Evolutionary conservation across 139 green algal species (phyloP), one percentile per base, ranked within the genome.

Genomic region (Picochlorum costavermella): DNA sequence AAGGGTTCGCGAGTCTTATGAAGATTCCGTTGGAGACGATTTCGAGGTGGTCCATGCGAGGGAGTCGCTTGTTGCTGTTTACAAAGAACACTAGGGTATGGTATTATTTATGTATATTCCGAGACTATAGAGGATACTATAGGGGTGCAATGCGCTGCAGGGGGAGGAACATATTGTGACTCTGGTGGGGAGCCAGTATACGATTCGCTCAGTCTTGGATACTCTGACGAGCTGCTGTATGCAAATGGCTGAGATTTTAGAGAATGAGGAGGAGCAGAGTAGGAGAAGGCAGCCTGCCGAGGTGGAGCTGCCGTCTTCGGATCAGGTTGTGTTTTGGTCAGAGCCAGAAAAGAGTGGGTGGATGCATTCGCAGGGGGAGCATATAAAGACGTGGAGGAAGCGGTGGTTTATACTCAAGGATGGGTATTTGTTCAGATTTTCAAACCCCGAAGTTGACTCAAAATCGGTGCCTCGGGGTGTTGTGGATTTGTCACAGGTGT

Each of bases 391-490:
- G 4, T 96, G 90, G 90, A 79, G 90, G 59, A 83, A 86, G 51
- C 81, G 90, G 63, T 96, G 87, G 87, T 94, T 95, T 60, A 81
- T 96, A n/a, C 79, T 96, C 23, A 96, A 96, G 72, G 64, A 76
- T 64, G 86, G 86, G 26, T 88, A 83, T 74, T 68, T 96, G 9
- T 95, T 91, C 76, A 78, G 89, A 37, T 96, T 96, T 70, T 77
- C 85, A 28, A 71, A 62, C 36, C 51, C 62, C 14, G 83, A 90
- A 14, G 78, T 92, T 2, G 70, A 40, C 16, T 66, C 86, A 30
- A 59, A 63, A 13, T 71, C 72, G 62, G 90, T 90, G 67, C 83
- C 89, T 9, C 79, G 89, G 37, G 90, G 90, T 50, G 79, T 96
- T 12, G 83, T 95, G 13, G 88, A 96, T 75, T 77, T 95, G 13